phyloP scores from a whole-genome alignment of 2,329 filamentous ascomycete genomes.

The Lomentospora prolificans region DNA sequence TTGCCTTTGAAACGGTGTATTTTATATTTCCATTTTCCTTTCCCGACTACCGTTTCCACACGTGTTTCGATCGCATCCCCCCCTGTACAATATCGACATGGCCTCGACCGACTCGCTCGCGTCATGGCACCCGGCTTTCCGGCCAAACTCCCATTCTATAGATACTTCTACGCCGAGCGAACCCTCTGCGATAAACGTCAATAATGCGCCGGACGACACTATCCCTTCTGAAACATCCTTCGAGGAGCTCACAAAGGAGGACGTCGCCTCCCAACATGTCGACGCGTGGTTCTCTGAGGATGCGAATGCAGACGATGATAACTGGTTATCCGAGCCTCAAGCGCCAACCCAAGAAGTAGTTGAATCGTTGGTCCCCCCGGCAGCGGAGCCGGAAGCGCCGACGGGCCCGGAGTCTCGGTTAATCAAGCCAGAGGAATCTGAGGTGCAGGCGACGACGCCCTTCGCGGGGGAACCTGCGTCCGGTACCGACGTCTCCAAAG shows the following conservation, averaged over 20 bases:
- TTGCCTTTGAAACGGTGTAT: conserved; percentile 3
- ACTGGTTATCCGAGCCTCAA: conserved; percentile 10
- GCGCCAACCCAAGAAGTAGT: not conserved
- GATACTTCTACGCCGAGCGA: not conserved
- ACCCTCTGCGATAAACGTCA: not conserved
- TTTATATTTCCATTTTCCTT: not conserved
- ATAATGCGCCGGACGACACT: not conserved
- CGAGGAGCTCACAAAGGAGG: conserved; percentile 1
- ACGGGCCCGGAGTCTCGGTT: too few relatives aligned
- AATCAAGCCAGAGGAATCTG: not conserved
- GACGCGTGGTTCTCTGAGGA: conserved; percentile 13
- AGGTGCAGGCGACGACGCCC: too few relatives aligned
- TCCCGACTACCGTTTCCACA: not conserved
- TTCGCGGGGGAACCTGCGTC: too few relatives aligned
- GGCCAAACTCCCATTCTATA: conserved; percentile 28
- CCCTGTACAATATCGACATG: conserved; percentile 21
- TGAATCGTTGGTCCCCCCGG: too few relatives aligned
- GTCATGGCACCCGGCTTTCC: conserved; percentile 42
- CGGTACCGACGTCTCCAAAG: too few relatives aligned
- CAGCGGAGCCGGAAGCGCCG: not conserved
- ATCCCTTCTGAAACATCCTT: conserved; percentile 5
- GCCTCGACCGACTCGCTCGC: conserved; percentile 30
- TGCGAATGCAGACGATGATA: conserved; percentile 7
- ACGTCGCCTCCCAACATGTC: conserved; percentile 1
- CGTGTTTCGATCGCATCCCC: not conserved